Conservation (phyloP, 306 rosid species). For the Hylodesmum podocarpum region DNA sequence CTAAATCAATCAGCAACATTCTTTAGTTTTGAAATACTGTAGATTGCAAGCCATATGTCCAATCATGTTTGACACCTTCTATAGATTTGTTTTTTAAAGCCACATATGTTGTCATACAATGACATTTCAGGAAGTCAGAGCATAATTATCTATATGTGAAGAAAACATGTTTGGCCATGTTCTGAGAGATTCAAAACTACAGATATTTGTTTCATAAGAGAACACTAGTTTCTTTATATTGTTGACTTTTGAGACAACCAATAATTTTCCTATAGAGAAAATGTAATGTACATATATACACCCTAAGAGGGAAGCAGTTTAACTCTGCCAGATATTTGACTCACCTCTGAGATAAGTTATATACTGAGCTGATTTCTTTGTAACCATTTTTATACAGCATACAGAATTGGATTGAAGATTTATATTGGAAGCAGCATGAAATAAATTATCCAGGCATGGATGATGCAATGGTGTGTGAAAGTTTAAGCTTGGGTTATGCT, state of each 20-base stretch:
- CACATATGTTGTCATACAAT: not conserved
- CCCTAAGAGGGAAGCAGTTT: not conserved
- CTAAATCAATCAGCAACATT: slow-evolving; percentile 19
- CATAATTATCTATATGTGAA: not conserved
- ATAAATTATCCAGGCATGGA: slow-evolving; percentile 89
- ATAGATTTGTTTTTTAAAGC: slow-evolving; percentile 4
- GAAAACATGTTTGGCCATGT: not conserved
- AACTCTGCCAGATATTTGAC: slow-evolving; percentile 1
- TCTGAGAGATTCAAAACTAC: not conserved
- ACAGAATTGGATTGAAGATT: slow-evolving; percentile 95
- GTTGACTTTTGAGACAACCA: slow-evolving; percentile 1
- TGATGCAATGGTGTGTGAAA: slow-evolving; percentile 79
- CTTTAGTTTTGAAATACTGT: not conserved
- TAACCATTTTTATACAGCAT: slow-evolving; percentile 58
- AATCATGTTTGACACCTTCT: not conserved
- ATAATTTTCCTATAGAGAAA: not conserved
- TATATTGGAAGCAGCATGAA: slow-evolving; percentile 95
- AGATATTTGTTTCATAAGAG: not conserved
- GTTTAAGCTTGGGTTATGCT: slow-evolving; percentile 20
- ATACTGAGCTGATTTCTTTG: slow-evolving; percentile 24
- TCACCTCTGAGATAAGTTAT: slow-evolving; percentile 8
- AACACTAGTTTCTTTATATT: not conserved
- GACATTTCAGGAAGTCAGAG: slow-evolving; percentile 18
- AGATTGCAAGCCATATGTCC: not conserved
- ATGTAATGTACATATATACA: not conserved